phyloP scores from a whole-genome alignment of 2,329 filamentous ascomycete species.

The Endoconidiophora polonica region DNA sequence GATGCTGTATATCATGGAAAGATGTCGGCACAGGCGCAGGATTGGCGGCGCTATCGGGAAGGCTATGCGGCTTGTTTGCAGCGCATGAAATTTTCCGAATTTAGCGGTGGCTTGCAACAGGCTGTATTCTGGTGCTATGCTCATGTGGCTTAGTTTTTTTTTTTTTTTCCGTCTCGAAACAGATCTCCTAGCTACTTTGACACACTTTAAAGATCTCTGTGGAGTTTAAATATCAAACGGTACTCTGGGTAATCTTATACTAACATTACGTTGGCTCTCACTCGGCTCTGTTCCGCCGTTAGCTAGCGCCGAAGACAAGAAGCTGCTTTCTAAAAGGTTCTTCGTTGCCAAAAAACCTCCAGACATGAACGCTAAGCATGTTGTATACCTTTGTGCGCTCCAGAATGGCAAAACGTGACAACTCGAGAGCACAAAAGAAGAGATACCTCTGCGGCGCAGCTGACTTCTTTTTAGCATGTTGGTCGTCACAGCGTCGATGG shows the following conservation, averaged over 20 bases:
- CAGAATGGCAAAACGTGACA: conserved; percentile 19
- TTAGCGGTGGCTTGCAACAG: not conserved
- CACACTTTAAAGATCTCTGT: conserved; percentile 14
- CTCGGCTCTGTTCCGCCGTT: not conserved
- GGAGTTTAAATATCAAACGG: conserved; percentile 32
- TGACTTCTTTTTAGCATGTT: too few relatives aligned
- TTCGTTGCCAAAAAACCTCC: conserved; percentile 22
- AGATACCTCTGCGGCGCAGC: conserved; percentile 15
- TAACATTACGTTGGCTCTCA: conserved; percentile 16
- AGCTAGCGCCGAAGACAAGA: too few relatives aligned
- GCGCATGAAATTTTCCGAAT: conserved; percentile 2
- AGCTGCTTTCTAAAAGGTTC: conserved; percentile 6
- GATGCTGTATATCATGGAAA: conserved; percentile 26
- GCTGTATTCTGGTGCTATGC: conserved; percentile 4
- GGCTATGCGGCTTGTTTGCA: conserved; percentile 39
- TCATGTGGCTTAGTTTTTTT: conserved; percentile 12
- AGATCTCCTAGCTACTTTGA: conserved; percentile 33
- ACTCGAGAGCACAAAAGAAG: conserved; percentile 21
- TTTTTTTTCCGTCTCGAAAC: not conserved
- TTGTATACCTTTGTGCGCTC: conserved; percentile 37
- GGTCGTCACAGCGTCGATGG: too few relatives aligned
- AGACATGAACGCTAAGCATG: conserved; percentile 43
- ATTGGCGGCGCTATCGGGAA: conserved; percentile 40
- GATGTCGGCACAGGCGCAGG: conserved; percentile 26
- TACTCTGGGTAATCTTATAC: conserved; percentile 34